Percentiles rank a stretch among this genome's conserved stretches.
Evolutionary conservation across 352 stramenopile genomes (phyloP).

Genomic region (Globisporangium apiculatum): DNA sequence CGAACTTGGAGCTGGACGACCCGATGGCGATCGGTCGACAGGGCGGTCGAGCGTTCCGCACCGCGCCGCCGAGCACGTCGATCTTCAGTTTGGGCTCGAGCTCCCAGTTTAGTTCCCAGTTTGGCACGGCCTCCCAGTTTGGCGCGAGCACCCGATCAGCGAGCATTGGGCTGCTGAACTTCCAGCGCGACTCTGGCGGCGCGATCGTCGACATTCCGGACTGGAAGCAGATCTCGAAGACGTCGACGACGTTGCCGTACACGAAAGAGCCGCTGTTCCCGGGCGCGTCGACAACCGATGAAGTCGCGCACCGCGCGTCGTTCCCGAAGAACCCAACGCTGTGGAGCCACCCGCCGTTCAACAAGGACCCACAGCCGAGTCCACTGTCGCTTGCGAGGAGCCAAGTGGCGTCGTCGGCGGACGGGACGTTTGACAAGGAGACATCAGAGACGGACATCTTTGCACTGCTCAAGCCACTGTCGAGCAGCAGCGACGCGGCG

Average conservation of each 20-base stretch:
- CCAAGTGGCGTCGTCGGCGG: neutral
- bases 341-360: conserved; percentile 61
- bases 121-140: conserved; percentile 32
- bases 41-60: conserved; percentile 35
- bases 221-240: conserved; percentile 54
- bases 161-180: conserved; percentile 31
- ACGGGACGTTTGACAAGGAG: neutral
- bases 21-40: conserved; percentile 61
- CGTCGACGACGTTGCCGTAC: conserved; percentile 44
- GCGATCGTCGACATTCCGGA: conserved; percentile 44
- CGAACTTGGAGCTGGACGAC: conserved; percentile 72
- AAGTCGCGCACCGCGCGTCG: conserved; percentile 23
- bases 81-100: conserved; percentile 68
- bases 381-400: conserved; percentile 7
- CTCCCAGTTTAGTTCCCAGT: conserved; percentile 33
- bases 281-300: conserved; percentile 4
- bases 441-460: conserved; percentile 1
- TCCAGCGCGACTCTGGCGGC: conserved; percentile 39
- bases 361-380: conserved; percentile 15
- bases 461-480: conserved; percentile 1
- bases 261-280: conserved; percentile 32
- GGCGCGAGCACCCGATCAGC: conserved; percentile 35
- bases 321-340: conserved; percentile 54
- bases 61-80: conserved; percentile 42
- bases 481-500: neutral